phyloP scores from a whole-genome alignment of 345 rosid genomes.

The Durio zibethinus region DNA sequence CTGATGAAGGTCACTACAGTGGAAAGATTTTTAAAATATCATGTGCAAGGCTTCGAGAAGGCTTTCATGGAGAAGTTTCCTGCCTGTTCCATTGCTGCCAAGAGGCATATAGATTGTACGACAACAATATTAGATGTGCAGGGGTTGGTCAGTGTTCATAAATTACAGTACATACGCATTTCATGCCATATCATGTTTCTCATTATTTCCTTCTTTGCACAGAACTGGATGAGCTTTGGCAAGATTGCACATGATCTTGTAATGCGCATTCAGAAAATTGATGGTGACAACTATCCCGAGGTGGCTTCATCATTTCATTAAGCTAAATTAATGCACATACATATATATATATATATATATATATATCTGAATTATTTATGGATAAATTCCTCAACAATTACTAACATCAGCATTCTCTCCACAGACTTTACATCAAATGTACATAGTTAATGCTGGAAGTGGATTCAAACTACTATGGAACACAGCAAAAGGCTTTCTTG shows the following conservation, averaged over 20 bases:
- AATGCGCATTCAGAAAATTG: conserved; percentile 92
- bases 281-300: conserved; percentile 99
- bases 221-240: conserved; percentile 91
- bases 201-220: conserved; percentile 26
- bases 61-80: conserved; percentile 85
- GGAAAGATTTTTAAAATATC: conserved; percentile 87
- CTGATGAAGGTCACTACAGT: conserved; percentile 78
- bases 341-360: no score
- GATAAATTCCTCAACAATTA: conserved; percentile 8
- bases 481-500: conserved; percentile 83
- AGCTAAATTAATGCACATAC: no score
- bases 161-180: background rate
- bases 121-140: conserved; percentile 81
- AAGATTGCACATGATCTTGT: conserved; percentile 89
- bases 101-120: conserved; percentile 72
- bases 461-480: conserved; percentile 90
- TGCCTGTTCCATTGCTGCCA: conserved; percentile 81
- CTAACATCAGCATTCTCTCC: conserved; percentile 18
- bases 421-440: conserved; percentile 94
- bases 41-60: conserved; percentile 90
- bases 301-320: conserved; percentile 33
- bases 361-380: background rate
- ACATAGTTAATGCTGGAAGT: conserved; percentile 78
- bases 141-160: conserved; percentile 62
- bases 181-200: background rate